These are phyloP conservation scores for Carex parvula DNA, from an alignment of 176 grass and related monocot genomes.

Conservation along the genomic window DNA sequence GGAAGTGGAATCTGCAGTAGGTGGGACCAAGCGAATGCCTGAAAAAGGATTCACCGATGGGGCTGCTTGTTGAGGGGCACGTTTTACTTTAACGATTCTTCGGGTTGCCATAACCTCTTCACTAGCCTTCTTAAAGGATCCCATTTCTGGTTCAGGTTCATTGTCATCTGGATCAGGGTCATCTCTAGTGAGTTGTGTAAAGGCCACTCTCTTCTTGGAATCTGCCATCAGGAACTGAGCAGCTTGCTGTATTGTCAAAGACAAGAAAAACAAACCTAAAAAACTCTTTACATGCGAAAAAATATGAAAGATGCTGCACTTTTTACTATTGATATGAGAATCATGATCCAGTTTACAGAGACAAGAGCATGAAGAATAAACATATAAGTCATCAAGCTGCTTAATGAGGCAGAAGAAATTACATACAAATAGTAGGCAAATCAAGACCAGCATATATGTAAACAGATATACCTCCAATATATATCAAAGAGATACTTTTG, in stretches of 20 bases:
- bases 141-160: constrained; percentile 48
- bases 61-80: constrained; percentile 40
- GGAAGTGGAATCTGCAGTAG: constrained; percentile 22
- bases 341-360: neutral
- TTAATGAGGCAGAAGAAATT: neutral
- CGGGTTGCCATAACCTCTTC: constrained; percentile 96
- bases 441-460: neutral
- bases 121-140: constrained; percentile 83
- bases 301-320: too few relatives aligned
- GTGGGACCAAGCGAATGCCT: constrained; percentile 57
- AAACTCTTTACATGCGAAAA: too few relatives aligned
- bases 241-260: neutral
- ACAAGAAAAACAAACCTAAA: neutral
- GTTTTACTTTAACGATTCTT: constrained; percentile 80
- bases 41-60: constrained; percentile 78
- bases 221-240: constrained; percentile 18
- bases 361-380: neutral
- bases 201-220: constrained; percentile 89
- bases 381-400: neutral
- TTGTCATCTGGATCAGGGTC: constrained; percentile 83
- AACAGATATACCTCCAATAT: neutral
- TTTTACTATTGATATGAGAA: too few relatives aligned
- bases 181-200: constrained; percentile 46
- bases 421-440: neutral
- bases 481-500: neutral